Evolutionary conservation across 345 rosid species (phyloP).

Genomic region (Hypericum perforatum): DNA sequence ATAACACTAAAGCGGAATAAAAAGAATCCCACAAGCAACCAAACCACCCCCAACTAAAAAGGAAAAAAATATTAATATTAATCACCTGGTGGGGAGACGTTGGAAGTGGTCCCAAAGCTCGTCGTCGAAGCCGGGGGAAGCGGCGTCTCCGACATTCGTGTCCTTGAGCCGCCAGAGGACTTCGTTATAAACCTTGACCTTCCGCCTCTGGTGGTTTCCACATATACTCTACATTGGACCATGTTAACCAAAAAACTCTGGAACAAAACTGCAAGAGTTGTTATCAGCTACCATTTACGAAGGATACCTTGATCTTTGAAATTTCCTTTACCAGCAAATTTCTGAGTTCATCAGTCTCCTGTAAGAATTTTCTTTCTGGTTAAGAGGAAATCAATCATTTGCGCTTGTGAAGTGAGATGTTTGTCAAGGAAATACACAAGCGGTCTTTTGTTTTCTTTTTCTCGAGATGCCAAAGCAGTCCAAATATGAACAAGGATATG

Average conservation of each 20-base stretch:
- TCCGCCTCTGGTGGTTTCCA: too few relatives aligned
- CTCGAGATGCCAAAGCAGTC: too few relatives aligned
- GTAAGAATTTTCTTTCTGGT: not conserved
- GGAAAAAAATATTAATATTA: not conserved
- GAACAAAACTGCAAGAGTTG: too few relatives aligned
- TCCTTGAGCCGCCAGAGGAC: conserved; percentile 35
- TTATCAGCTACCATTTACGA: too few relatives aligned
- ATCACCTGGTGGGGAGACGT: conserved; percentile 42
- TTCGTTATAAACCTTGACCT: conserved; percentile 33
- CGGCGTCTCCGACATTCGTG: conserved; percentile 25
- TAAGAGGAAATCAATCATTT: too few relatives aligned
- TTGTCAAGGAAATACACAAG: too few relatives aligned
- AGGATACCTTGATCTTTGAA: too few relatives aligned
- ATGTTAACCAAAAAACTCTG: too few relatives aligned
- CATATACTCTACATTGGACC: too few relatives aligned
- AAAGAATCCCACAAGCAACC: not conserved
- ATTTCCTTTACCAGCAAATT: not conserved
- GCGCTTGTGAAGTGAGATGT: too few relatives aligned
- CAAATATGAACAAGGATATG: too few relatives aligned
- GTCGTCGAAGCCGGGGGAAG: conserved; percentile 32
- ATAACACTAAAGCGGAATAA: not conserved
- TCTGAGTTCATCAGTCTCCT: not conserved
- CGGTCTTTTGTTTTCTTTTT: too few relatives aligned
- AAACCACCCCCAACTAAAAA: not conserved
- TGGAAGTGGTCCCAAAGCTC: conserved; percentile 55